Percentiles rank a stretch among this genome's conserved stretches.
phyloP scores from a whole-genome alignment of 2,329 filamentous ascomycete species.

The Fusarium dlaminii region DNA sequence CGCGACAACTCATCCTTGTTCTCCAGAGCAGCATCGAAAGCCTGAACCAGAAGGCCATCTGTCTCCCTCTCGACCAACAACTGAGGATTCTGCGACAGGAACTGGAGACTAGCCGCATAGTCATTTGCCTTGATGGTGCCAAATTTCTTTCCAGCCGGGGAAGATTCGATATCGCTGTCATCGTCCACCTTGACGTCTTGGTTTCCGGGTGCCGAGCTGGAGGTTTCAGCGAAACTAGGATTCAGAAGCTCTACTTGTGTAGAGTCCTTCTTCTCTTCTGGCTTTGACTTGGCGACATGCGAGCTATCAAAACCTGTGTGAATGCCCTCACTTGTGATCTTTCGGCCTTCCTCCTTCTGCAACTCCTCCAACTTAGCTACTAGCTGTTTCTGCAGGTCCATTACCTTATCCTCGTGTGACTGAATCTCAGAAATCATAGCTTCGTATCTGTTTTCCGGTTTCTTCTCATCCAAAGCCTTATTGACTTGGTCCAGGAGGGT shows the following conservation, averaged over 20 bases:
- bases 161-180: conserved; percentile 79
- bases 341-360: conserved; percentile 83
- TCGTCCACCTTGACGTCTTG: conserved; percentile 57
- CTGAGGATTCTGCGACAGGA: conserved; percentile 79
- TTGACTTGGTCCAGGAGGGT: conserved; percentile 94
- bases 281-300: conserved; percentile 72
- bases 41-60: conserved; percentile 88
- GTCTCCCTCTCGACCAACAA: conserved; percentile 87
- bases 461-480: conserved; percentile 80
- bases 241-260: conserved; percentile 79
- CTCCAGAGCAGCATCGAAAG: conserved; percentile 87
- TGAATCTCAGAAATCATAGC: conserved; percentile 83
- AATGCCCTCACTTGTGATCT: conserved; percentile 93
- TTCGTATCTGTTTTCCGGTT: conserved; percentile 72
- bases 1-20: conserved; percentile 79
- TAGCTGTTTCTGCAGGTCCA: conserved; percentile 79
- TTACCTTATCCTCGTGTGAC: conserved; percentile 80
- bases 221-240: conserved; percentile 57
- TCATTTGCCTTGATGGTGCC: conserved; percentile 79
- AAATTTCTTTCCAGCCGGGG: conserved; percentile 81
- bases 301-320: conserved; percentile 93
- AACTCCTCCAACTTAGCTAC: conserved; percentile 78
- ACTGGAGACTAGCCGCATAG: conserved; percentile 77
- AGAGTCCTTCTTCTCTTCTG: conserved; percentile 58
- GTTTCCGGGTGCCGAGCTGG: conserved; percentile 16